These are phyloP conservation scores for Clarkia xantiana DNA, from an alignment of 345 rosid species.

Conservation along the genomic window DNA sequence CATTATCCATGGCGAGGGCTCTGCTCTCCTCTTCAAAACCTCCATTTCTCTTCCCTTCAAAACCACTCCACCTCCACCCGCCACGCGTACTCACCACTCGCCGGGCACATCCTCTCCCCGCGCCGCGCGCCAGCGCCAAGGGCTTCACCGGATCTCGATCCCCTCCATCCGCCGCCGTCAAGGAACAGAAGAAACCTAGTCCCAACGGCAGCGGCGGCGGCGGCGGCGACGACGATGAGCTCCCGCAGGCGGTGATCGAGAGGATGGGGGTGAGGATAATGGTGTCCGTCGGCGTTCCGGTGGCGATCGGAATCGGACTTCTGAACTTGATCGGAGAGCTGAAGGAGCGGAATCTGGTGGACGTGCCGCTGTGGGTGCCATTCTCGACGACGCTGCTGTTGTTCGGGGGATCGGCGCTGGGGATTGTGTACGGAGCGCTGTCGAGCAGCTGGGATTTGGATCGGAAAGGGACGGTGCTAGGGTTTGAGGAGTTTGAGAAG, in stretches of 20 bases:
- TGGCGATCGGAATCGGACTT: conserved; percentile 12
- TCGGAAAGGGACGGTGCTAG: conserved; percentile 42
- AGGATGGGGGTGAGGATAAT: conserved; percentile 10
- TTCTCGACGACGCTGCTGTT: conserved; percentile 34
- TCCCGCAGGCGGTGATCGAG: conserved; percentile 12
- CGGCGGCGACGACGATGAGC: conserved; percentile 8
- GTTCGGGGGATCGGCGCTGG: conserved; percentile 49
- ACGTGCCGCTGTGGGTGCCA: conserved; percentile 55
- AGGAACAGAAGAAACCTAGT: neutral
- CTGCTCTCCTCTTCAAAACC: neutral
- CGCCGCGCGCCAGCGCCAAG: conserved; percentile 6
- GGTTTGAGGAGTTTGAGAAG: conserved; percentile 44
- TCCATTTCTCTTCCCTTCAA: conserved; percentile 2
- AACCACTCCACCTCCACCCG: neutral
- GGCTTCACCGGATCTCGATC: conserved; percentile 7
- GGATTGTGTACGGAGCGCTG: conserved; percentile 67
- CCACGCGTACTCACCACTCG: conserved; percentile 1
- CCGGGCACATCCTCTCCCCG: conserved; percentile 1
- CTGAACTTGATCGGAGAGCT: conserved; percentile 7
- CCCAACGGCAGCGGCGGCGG: neutral
- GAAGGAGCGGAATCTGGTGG: conserved; percentile 32
- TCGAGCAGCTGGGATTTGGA: conserved; percentile 65
- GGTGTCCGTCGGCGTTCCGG: conserved; percentile 13
- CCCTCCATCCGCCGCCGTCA: neutral
- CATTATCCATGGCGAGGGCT: conserved; percentile 1